Conservation (phyloP, 2,329 filamentous ascomycete species). For the Harringtonia lauricola region DNA sequence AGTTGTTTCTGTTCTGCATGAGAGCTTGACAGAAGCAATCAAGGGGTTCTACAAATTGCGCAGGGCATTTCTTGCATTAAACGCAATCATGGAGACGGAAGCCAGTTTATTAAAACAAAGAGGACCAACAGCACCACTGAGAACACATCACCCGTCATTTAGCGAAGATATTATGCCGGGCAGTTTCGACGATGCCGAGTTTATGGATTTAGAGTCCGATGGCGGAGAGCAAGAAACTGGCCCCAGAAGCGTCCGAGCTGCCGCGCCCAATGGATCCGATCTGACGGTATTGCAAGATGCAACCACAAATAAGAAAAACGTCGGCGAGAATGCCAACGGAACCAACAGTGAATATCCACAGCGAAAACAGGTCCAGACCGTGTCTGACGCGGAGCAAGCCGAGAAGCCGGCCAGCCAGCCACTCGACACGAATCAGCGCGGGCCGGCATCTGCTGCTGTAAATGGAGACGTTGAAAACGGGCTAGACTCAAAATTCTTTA, state of each 20-base stretch:
- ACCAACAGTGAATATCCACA: too few relatives aligned
- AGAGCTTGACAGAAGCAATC: constrained; percentile 83
- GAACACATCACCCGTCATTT: constrained; percentile 9
- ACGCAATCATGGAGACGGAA: constrained; percentile 68
- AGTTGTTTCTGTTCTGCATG: constrained; percentile 79
- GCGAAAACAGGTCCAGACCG: too few relatives aligned
- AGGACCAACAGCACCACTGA: not conserved
- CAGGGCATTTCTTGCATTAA: constrained; percentile 76
- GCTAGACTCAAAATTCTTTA: constrained; percentile 53
- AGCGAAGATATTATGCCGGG: constrained; percentile 25
- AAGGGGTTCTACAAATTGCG: constrained; percentile 87
- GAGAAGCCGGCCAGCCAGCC: too few relatives aligned
- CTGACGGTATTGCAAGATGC: too few relatives aligned
- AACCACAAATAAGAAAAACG: too few relatives aligned
- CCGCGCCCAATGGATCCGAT: too few relatives aligned
- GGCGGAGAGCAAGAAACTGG: too few relatives aligned
- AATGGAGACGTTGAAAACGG: constrained; percentile 1
- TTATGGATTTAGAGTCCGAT: constrained; percentile 16
- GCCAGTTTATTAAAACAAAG: constrained; percentile 20
- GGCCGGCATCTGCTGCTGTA: too few relatives aligned
- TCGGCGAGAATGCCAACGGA: too few relatives aligned
- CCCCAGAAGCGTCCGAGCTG: too few relatives aligned
- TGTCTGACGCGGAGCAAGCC: too few relatives aligned
- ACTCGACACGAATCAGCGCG: too few relatives aligned
- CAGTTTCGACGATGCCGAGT: constrained; percentile 24